phyloP scores from a whole-genome alignment of 352 stramenopile species.

The Pythium brachiatum region DNA sequence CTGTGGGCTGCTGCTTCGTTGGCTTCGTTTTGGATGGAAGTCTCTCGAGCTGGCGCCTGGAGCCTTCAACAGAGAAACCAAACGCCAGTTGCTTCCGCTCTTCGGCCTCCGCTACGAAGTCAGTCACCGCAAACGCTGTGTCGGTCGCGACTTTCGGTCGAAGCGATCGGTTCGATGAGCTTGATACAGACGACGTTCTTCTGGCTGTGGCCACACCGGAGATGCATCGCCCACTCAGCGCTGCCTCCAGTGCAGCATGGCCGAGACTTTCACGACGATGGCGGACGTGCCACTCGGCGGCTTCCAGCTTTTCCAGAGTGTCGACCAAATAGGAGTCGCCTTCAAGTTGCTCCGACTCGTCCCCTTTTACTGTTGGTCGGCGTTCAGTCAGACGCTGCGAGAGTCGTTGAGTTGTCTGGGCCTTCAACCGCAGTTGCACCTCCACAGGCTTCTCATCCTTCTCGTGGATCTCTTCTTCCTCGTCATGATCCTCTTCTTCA shows the following conservation, averaged over 20 bases:
- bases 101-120: conserved; percentile 37
- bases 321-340: conserved; percentile 22
- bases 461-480: neutral
- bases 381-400: neutral
- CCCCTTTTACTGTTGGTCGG: neutral
- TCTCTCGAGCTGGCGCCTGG: neutral
- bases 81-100: conserved; percentile 27
- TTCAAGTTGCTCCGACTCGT: neutral
- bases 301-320: conserved; percentile 41
- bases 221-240: conserved; percentile 12
- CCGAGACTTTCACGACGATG: conserved; percentile 37
- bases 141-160: neutral
- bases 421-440: neutral
- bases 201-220: neutral
- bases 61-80: neutral
- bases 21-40: neutral
- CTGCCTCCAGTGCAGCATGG: conserved; percentile 19
- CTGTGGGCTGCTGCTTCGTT: conserved; percentile 2
- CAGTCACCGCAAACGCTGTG: conserved; percentile 11
- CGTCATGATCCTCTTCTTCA: neutral
- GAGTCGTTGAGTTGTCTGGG: neutral
- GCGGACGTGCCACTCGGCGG: conserved; percentile 44
- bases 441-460: neutral
- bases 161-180: neutral
- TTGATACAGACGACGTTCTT: conserved; percentile 7